phyloP scores from a whole-genome alignment of 495 filamentous ascomycete genomes.

The Penicillium steckii region DNA sequence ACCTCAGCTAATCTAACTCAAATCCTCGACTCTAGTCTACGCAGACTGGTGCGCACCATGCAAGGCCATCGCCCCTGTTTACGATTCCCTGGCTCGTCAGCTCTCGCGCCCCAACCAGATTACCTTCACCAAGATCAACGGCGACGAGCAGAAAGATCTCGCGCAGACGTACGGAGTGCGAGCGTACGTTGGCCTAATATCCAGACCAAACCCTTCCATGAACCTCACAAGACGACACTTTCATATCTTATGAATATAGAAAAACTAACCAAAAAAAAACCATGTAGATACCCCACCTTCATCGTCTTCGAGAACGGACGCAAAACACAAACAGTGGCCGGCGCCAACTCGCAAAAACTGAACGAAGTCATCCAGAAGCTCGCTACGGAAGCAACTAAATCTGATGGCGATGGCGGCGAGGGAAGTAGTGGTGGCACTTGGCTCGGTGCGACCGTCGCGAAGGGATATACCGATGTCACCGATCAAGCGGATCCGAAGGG shows the following conservation, averaged over 20 bases:
- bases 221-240: neutral
- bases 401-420: conserved; percentile 44
- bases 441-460: conserved; percentile 71
- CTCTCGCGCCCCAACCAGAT: conserved; percentile 72
- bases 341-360: conserved; percentile 69
- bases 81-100: conserved; percentile 70
- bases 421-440: conserved; percentile 56
- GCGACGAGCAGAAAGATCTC: conserved; percentile 72
- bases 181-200: conserved; percentile 48
- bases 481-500: conserved; percentile 74
- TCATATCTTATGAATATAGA: neutral
- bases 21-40: conserved; percentile 60
- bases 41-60: conserved; percentile 86
- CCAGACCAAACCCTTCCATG: neutral
- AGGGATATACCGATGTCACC: conserved; percentile 81
- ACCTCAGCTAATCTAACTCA: conserved; percentile 4
- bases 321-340: conserved; percentile 65
- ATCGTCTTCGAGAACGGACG: conserved; percentile 80
- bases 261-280: neutral
- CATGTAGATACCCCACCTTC: conserved; percentile 66
- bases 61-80: conserved; percentile 80
- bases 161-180: conserved; percentile 68
- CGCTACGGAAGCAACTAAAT: conserved; percentile 62
- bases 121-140: conserved; percentile 85
- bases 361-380: conserved; percentile 70